Conservation (phyloP, 345 rosid species). For the Microthlaspi erraticum region DNA sequence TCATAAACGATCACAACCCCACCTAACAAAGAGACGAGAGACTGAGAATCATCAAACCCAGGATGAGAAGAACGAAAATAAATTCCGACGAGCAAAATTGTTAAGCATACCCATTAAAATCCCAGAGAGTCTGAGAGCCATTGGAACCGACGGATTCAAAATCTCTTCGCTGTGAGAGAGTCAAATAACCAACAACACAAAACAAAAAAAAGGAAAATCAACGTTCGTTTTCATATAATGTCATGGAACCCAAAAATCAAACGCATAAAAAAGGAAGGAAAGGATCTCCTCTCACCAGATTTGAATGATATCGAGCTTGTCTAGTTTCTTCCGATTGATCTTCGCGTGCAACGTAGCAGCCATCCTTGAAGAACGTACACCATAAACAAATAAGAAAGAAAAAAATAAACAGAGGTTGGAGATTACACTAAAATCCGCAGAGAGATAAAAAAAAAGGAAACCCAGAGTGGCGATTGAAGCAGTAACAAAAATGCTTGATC, state of each 20-base stretch:
- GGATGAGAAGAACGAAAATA: constrained; percentile 5
- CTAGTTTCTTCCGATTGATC: constrained; percentile 73
- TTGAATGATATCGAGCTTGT: constrained; percentile 69
- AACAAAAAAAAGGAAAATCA: not conserved
- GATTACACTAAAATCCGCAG: not conserved
- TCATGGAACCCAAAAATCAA: constrained; percentile 5
- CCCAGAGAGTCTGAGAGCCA: constrained; percentile 92
- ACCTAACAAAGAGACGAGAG: constrained; percentile 49
- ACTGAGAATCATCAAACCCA: constrained; percentile 24
- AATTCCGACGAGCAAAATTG: not conserved
- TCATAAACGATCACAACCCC: constrained; percentile 96
- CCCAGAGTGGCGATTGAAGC: not conserved
- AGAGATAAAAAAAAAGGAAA: constrained; percentile 8
- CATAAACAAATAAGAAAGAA: not conserved
- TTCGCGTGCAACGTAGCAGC: constrained; percentile 90
- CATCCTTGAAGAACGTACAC: constrained; percentile 58
- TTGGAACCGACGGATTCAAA: constrained; percentile 83
- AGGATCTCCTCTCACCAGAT: constrained; percentile 59
- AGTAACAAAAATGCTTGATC: constrained; percentile 32
- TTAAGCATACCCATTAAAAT: constrained; percentile 78
- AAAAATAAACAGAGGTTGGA: constrained; percentile 18
- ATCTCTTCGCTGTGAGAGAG: constrained; percentile 76
- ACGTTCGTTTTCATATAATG: constrained; percentile 3
- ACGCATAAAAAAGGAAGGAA: not conserved
- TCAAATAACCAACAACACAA: not conserved